Base-by-base conservation (phyloP, 2,329 filamentous ascomycete species). In the Raffaelea albimanens region DNA sequence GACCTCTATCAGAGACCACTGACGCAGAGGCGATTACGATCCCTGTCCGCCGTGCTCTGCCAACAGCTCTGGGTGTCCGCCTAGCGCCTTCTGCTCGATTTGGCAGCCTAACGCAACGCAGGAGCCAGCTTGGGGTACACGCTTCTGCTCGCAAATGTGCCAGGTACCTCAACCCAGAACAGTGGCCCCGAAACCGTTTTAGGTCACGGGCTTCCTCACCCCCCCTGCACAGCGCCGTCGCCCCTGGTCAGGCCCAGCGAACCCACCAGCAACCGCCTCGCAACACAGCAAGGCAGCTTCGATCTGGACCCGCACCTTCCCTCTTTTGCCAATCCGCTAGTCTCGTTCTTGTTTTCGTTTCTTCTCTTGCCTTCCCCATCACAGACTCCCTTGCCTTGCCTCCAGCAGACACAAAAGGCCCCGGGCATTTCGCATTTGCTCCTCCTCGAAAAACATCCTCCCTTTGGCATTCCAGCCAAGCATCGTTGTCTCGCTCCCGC, bases 91-190 rank as follows among this genome's bases (percentile, higher is more conserved):
- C 20, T 23, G 16, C 5, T 21, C 5, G 5, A 10, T 10, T 10
- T 43, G 29, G 16, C 44, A 4, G 13, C 21, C 41, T 47, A 47
- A 44, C 46, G 36, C 34, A 47, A 43, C 31, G n/a, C 20, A 47
- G 45, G n/a, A 47, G 40, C 19, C 22, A 47, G 46, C 46, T 47
- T 11, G 9, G n/a, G 18, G 20, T 5, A 31, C 19, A 38, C 34
- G 34, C n/a, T 8, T 16, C 18, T 16, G 8, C 18, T 5, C 18
- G 34, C 18, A 16, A 9, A 11, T 34, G 21, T n/a, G 3, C 5
- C 22, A 40, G n/a, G 25, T 10, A n/a, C 41, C 33, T 16, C 14
- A 4, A 41, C 7, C 25, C 25, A 29, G n/a, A n/a, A n/a, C 25
- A 13, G 14, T 19, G 23, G 20, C 36, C 23, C 38, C 8, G 34